phyloP scores from a whole-genome alignment of 805 yeast species.

The Metschnikowia lachancei region DNA sequence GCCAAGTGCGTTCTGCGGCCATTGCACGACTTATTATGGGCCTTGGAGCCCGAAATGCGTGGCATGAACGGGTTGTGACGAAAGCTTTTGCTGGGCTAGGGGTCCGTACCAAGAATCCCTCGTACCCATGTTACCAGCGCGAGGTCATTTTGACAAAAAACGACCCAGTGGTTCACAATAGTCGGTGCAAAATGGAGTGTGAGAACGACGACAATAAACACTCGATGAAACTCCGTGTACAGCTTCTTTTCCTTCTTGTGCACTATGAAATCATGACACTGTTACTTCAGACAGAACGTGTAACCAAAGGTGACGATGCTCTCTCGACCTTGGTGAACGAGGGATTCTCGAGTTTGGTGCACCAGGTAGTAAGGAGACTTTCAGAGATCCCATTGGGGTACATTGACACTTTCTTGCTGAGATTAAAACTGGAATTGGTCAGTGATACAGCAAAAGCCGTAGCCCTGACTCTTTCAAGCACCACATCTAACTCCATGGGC shows the following conservation, averaged over 20 bases:
- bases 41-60: slow-evolving; percentile 22
- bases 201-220: slow-evolving; percentile 26
- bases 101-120: slow-evolving; percentile 16
- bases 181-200: slow-evolving; percentile 9
- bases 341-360: background rate
- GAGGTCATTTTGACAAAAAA: slow-evolving; percentile 26
- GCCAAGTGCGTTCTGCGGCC: background rate
- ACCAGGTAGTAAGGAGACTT: slow-evolving; percentile 2
- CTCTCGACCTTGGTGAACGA: too few species aligned
- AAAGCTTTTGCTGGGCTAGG: slow-evolving; percentile 30
- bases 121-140: slow-evolving; percentile 26
- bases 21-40: slow-evolving; percentile 21
- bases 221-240: slow-evolving; percentile 29
- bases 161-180: slow-evolving; percentile 19
- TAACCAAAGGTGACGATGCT: too few species aligned
- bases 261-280: background rate
- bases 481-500: background rate
- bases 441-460: background rate
- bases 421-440: background rate
- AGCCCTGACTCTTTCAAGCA: too few species aligned
- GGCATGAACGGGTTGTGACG: slow-evolving; percentile 34
- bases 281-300: too few species aligned
- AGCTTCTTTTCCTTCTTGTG: slow-evolving; percentile 5
- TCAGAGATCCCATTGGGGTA: slow-evolving; percentile 3
- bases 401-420: slow-evolving; percentile 3